Evolutionary conservation across 148 eudicot species (phyloP).

Genomic region (Rhododendron molle): DNA sequence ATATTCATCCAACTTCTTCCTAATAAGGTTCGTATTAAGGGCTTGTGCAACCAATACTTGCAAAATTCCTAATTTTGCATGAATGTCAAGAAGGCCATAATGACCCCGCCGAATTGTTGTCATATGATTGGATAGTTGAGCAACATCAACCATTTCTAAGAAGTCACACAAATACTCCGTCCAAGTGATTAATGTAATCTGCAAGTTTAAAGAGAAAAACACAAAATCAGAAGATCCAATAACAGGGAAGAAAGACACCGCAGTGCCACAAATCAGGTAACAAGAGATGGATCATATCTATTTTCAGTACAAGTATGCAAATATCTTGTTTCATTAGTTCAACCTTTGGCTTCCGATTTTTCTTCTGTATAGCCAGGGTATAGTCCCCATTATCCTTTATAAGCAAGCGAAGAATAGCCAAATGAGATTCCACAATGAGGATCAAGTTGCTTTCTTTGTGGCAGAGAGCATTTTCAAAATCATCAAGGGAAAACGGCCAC

Average conservation of each 20-base stretch:
- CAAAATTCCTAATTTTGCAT: conserved; percentile 61
- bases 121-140: conserved; percentile 41
- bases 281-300: neutral
- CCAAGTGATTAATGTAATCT: conserved; percentile 85
- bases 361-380: conserved; percentile 36
- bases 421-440: conserved; percentile 74
- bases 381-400: conserved; percentile 66
- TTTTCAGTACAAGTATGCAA: conserved; percentile 1
- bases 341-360: conserved; percentile 81
- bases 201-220: conserved; percentile 18
- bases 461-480: conserved; percentile 76
- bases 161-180: conserved; percentile 83
- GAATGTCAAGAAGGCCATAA: conserved; percentile 70
- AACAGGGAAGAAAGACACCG: neutral
- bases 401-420: conserved; percentile 77
- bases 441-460: conserved; percentile 71
- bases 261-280: neutral
- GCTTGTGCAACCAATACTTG: conserved; percentile 56
- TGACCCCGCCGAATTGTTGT: conserved; percentile 86
- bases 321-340: conserved; percentile 10
- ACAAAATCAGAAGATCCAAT: conserved; percentile 2
- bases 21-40: conserved; percentile 42
- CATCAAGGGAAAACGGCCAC: conserved; percentile 85
- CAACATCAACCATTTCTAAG: conserved; percentile 51
- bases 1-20: conserved; percentile 71